Base-by-base conservation (phyloP, 495 filamentous ascomycete genomes). In the Evernia prunastri region DNA sequence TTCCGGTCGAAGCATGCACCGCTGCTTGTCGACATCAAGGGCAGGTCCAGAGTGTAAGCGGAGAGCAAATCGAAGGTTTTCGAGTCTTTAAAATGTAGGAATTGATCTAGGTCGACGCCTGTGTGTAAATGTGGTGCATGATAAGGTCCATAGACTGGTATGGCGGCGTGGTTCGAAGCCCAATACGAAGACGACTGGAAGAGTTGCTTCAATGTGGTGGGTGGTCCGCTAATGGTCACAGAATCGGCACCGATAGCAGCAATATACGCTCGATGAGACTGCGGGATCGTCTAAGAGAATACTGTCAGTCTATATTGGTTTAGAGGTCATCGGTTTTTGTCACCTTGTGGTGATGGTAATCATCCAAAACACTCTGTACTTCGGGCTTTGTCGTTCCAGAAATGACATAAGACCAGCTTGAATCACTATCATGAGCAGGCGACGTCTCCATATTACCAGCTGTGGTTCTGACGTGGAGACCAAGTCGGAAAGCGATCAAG, bases 221-320 rank as follows among this genome's bases (percentile, higher is more conserved):
- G 91, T 4, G 90, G 88, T n/a, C 87, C 91, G 68, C 89, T 92
- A 58, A 96, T 81, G 45, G 89, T 88, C 49, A 94, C 72, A 53
- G 84, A 86, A 72, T 81, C 87, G 17, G 82, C 75, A 59, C 86
- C 87, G 43, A 87, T 78, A 20, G 89, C 89, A 72, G 88, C 92
- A 57, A 93, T 77, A 72, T 92, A 96, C 0, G 86, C 85, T 58
- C 79, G 80, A 61, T 78, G 85, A 29, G 86, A 82, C 45, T 74
- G 74, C 13, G 87, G 80, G 49, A 87, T 81, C 43, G 77, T 78
- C 82, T 89, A 61, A 11, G 5, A 27, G 17, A 3, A 31, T 18
- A 4, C 31, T 20, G 25, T 20, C 23, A 27, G 17, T 20, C 45
- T 4, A 20, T 25, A 29, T 63, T 42, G 51, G 25, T 15, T 4